Evolutionary conservation across 2,329 filamentous ascomycete species (phyloP), one percentile per base, ranked within the genome.

Genomic region (Arthrocladium fulminans): DNA sequence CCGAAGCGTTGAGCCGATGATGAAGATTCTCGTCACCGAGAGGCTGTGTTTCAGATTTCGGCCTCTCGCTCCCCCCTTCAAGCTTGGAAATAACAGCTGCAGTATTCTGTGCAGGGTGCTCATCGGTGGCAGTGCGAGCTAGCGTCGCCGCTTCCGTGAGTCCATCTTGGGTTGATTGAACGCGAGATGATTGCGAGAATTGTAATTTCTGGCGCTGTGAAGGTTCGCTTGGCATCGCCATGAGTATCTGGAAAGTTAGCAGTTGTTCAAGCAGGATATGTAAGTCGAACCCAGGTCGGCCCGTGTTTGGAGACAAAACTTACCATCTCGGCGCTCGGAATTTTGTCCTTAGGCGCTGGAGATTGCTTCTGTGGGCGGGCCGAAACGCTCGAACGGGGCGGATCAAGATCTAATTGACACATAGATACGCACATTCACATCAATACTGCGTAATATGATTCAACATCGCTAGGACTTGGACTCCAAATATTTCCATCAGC

Each of bases 1-100:
- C 56, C 2, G 52, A 48, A 27, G 55, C 52, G 25, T 53, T 49
- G 37, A 59, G 50, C 20, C 54, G 49, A 35, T 59, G 56, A 25
- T 52, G 45, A 25, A 52, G 50, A 25, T 39, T 25, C 19, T 47
- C 44, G 38, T 38, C 44, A 22, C 20, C 39, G 12, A 29, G 32
- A 30, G 22, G 10, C 19, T 20, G 22, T 15, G 24, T 9, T 25
- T 47, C n/a, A 19, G 3, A 3, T 2, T 4, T 19, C 17, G 32
- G 10, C 8, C 17, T 27, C 15, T 27, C 15, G 15, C 4, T 20
- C 12, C 8, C 8, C 3, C 29, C 29, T 30, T 19, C 41, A 44
- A 34, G 39, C 39, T 42, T 44, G 15, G 41, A 3, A 6, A 20
- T 20, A 15, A 32, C 23, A 19, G 41, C 41, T 15, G 29, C 23